phyloP scores from a whole-genome alignment of 768 basidiomycete genomes.

The Suillus subluteus region DNA sequence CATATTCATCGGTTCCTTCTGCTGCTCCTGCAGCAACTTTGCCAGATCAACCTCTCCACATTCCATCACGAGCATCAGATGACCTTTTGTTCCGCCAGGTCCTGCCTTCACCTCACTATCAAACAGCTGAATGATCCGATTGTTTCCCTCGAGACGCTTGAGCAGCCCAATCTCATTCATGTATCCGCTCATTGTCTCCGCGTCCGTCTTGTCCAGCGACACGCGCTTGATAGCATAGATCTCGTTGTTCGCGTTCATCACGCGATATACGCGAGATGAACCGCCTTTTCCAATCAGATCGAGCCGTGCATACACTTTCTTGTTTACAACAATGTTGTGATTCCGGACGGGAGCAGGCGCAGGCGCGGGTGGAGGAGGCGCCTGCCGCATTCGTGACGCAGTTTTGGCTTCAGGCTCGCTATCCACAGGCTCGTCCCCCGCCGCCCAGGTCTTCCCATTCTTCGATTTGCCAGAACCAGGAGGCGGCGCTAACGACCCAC shows the following conservation, averaged over 20 bases:
- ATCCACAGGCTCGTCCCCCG: constrained; percentile 46
- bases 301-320: constrained; percentile 79
- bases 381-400: constrained; percentile 27
- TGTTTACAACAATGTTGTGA: constrained; percentile 56
- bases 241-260: constrained; percentile 74
- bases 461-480: constrained; percentile 24
- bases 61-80: constrained; percentile 91
- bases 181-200: constrained; percentile 88
- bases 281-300: constrained; percentile 94
- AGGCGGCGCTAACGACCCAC: constrained; percentile 27
- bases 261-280: constrained; percentile 93
- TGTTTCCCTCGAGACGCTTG: constrained; percentile 92
- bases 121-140: constrained; percentile 86
- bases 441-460: constrained; percentile 48
- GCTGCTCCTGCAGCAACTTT: constrained; percentile 79
- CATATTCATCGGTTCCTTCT: constrained; percentile 85
- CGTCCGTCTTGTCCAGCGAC: constrained; percentile 84
- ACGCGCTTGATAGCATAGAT: constrained; percentile 94
- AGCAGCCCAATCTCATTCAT: constrained; percentile 96
- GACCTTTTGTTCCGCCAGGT: constrained; percentile 70
- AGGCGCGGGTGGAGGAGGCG: constrained; percentile 39
- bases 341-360: constrained; percentile 39
- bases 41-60: constrained; percentile 95
- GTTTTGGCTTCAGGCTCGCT: constrained; percentile 37
- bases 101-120: constrained; percentile 82